phyloP scores from a whole-genome alignment of 768 basidiomycete species.

The Naganishia onofrii region DNA sequence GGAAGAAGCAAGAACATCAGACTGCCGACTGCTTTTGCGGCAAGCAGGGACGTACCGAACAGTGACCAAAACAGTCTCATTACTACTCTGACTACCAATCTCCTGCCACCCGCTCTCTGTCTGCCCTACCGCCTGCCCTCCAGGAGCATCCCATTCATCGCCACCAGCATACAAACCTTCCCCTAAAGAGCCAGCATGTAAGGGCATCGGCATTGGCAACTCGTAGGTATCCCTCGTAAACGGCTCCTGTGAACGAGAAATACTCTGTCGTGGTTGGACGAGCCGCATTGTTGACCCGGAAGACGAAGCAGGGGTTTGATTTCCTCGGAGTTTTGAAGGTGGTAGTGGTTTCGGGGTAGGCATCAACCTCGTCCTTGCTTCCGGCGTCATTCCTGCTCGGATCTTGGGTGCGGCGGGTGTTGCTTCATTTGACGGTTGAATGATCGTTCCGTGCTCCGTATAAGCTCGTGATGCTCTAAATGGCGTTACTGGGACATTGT shows the following conservation, averaged over 20 bases:
- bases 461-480: background rate
- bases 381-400: conserved; percentile 42
- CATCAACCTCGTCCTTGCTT: conserved; percentile 40
- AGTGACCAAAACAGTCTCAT: conserved; percentile 48
- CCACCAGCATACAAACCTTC: background rate
- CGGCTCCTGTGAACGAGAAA: background rate
- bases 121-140: background rate
- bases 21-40: background rate
- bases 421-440: background rate
- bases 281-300: background rate
- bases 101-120: conserved; percentile 29
- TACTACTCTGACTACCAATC: conserved; percentile 33
- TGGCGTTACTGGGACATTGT: conserved; percentile 1
- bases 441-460: conserved; percentile 5
- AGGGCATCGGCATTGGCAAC: background rate
- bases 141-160: conserved; percentile 7
- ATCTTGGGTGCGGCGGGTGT: conserved; percentile 33
- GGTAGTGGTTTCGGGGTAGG: conserved; percentile 28
- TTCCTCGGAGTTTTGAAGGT: conserved; percentile 8
- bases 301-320: background rate
- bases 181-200: no score
- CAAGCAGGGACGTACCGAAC: conserved; percentile 40
- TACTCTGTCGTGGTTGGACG: conserved; percentile 17
- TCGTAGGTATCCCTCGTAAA: background rate
- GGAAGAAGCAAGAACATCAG: no score